Percentiles rank a stretch among this genome's conserved stretches.
Conservation (phyloP, 306 rosid species). For the Glycine tomentella region DNA sequence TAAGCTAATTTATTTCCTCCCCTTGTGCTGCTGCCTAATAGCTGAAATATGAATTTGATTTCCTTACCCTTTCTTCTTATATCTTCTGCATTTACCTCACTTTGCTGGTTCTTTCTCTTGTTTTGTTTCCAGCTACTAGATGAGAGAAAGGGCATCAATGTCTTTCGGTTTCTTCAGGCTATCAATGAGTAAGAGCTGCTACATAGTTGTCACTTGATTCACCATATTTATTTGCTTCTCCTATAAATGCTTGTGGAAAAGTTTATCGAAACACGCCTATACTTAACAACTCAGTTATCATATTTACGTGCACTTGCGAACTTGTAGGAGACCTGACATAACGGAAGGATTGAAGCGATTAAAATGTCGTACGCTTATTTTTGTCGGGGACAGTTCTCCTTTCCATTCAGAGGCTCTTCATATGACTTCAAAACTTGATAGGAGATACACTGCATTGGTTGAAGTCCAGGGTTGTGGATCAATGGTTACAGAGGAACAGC, state of each 20-base stretch:
- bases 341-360: constrained; percentile 73
- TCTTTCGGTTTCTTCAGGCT: constrained; percentile 76
- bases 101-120: no score
- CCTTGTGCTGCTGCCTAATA: no score
- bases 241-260: no score
- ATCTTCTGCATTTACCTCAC: no score
- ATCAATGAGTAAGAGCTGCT: constrained; percentile 49
- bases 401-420: constrained; percentile 90
- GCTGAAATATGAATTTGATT: no score
- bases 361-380: constrained; percentile 87
- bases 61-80: no score
- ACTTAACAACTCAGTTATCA: no score
- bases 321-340: constrained; percentile 67
- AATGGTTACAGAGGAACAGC: constrained; percentile 98
- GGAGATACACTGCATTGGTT: constrained; percentile 82
- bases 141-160: constrained; percentile 84
- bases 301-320: no score
- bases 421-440: constrained; percentile 84
- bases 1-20: background rate
- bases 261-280: no score
- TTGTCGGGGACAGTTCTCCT: constrained; percentile 97
- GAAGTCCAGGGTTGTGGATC: constrained; percentile 99
- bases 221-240: no score
- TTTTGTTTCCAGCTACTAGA: constrained; percentile 67
- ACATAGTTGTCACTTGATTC: no score